Base-by-base conservation (phyloP, 2,329 filamentous ascomycete genomes). In the Hortaea werneckii region DNA sequence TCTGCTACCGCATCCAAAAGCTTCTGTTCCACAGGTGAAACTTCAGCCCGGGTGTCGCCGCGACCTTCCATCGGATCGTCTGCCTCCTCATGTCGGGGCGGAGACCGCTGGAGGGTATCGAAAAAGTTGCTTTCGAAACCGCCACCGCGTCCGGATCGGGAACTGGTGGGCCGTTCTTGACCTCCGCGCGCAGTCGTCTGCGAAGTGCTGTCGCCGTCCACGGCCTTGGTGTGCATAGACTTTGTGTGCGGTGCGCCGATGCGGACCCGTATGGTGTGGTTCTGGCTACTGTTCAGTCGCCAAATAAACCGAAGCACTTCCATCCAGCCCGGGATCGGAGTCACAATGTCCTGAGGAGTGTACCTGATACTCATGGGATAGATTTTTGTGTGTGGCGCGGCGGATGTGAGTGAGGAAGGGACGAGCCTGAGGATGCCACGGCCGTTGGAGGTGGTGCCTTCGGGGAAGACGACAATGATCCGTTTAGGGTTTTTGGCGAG, bases 391-490 rank as follows among this genome's bases (percentile, higher is more conserved):
- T 76, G 72, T 5, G 78, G 64, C 0, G 82, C 79, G 0, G 79
- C 78, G 11, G 80, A 76, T 2, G 92, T 71, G 1, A 98, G 73
- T 20, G 20, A 20, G 42, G 81, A 83, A 0, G 85, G 87, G 50
- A 84, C 87, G 45, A 95, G 79, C 1, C 87, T 85, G 9, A 98
- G 68, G 51, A 96, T 89, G 4, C 84, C 92, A 55, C 86, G 83
- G 51, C 90, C 90, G 61, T 98, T 98, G 39, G 87, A 95, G 1
- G 92, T 94, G 4, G 85, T 92, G 66, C 85, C 90, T 68, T 98
- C 92, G 9, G 92, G 90, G 64, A 96, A 95, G 1, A 95, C 80
- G 50, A 83, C 87, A 51, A 96, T 78, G 48, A 87, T 78, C 40
- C 87, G 80, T 47, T 78, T 74, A 0, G 87, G 87, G 61, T 94